These are phyloP conservation scores for Amanita jacksonii DNA, from an alignment of 768 basidiomycete species.

Conservation along the genomic window DNA sequence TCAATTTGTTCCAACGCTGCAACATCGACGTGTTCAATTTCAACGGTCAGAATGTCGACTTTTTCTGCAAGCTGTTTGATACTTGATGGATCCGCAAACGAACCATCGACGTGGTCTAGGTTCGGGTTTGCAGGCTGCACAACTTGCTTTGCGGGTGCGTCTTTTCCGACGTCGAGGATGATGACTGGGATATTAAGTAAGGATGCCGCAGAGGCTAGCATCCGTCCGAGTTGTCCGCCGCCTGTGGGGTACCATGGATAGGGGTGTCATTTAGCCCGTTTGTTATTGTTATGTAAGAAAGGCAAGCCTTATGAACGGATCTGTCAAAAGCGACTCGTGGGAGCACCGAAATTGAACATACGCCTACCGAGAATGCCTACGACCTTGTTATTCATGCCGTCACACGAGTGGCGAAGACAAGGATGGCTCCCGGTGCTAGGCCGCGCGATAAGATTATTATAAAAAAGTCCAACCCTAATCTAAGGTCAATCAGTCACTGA, in stretches of 20 bases:
- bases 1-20: conserved; percentile 58
- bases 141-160: conserved; percentile 86
- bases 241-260: conserved; percentile 58
- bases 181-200: conserved; percentile 76
- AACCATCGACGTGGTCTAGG: conserved; percentile 73
- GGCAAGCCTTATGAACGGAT: not conserved
- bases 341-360: conserved; percentile 20
- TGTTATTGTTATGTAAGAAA: not conserved
- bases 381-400: conserved; percentile 24
- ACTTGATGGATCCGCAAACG: conserved; percentile 71
- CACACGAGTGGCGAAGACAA: conserved; percentile 3
- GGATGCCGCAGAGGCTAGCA: conserved; percentile 88
- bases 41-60: conserved; percentile 86
- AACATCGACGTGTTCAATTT: conserved; percentile 94
- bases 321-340: conserved; percentile 9
- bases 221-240: conserved; percentile 95
- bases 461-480: not conserved
- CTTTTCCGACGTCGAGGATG: conserved; percentile 76
- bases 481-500: too few relatives aligned
- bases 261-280: not conserved
- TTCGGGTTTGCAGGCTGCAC: conserved; percentile 41
- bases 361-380: conserved; percentile 46
- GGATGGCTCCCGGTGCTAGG: not conserved
- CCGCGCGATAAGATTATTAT: conserved; percentile 2
- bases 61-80: conserved; percentile 71